Conservation (phyloP, 202 grass and related monocot species). For the Cymbopogon flexuosus region DNA sequence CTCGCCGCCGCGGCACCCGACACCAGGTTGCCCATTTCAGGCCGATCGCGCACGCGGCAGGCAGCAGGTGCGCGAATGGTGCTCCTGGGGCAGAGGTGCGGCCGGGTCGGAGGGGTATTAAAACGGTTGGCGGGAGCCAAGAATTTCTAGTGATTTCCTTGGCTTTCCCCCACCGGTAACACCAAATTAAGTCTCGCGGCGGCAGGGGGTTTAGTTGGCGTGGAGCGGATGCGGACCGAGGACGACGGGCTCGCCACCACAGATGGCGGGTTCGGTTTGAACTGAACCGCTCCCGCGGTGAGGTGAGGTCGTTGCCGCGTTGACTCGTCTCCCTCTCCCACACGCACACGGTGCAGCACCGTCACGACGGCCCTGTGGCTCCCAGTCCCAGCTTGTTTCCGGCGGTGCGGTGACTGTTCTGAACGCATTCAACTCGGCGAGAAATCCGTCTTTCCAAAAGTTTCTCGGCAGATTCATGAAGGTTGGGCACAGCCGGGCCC, state of each 20-base stretch:
- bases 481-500: background rate
- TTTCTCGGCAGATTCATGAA: background rate
- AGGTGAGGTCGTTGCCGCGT: slow-evolving; percentile 36
- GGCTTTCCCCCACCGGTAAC: no score
- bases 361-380: no score
- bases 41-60: background rate
- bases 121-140: slow-evolving; percentile 31
- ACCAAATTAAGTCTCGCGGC: background rate
- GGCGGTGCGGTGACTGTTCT: background rate
- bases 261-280: slow-evolving; percentile 50
- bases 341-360: background rate
- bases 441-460: background rate
- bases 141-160: background rate
- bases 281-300: slow-evolving; percentile 10
- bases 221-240: background rate
- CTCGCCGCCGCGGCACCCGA: slow-evolving; percentile 27
- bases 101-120: slow-evolving; percentile 17
- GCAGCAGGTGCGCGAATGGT: background rate
- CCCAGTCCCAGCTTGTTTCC: no score
- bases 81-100: background rate
- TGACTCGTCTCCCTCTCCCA: slow-evolving; percentile 29
- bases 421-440: slow-evolving; percentile 25
- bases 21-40: slow-evolving; percentile 60
- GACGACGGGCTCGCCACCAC: background rate
- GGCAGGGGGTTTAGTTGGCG: slow-evolving; percentile 38